Evolutionary conservation across 129 eudicot species (phyloP).

Genomic region (Mikania micrantha): DNA sequence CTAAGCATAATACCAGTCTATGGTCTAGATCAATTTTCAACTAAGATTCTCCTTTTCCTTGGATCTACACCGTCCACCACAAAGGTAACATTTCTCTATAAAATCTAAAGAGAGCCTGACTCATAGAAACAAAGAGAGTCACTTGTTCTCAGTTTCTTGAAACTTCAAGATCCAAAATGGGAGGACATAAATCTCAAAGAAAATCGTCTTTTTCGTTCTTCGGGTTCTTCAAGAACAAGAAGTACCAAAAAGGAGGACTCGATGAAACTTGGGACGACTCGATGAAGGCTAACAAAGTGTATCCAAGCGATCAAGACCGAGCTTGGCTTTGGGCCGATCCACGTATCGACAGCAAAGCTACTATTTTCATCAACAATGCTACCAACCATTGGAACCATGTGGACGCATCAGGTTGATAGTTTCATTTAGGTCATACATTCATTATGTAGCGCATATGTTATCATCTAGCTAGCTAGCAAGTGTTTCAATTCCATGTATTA

Average conservation of each 20-base stretch:
- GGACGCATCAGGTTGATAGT: constrained; percentile 10
- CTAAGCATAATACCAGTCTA: not conserved
- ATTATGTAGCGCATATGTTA: constrained; percentile 6
- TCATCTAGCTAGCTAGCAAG: not conserved
- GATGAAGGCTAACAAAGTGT: constrained; percentile 21
- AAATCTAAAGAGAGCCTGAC: not conserved
- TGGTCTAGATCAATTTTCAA: not conserved
- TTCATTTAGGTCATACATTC: not conserved
- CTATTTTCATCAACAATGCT: constrained; percentile 12
- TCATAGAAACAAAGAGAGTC: constrained; percentile 10
- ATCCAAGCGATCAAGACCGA: constrained; percentile 26
- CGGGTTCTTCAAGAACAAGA: constrained; percentile 5
- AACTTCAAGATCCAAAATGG: not conserved
- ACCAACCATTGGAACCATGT: constrained; percentile 27
- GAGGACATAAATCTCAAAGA: constrained; percentile 15
- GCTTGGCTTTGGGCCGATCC: constrained; percentile 29
- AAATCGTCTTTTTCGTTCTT: constrained; percentile 10
- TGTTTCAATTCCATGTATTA: not conserved
- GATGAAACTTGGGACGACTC: constrained; percentile 19
- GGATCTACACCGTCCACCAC: not conserved
- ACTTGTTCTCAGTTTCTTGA: not conserved
- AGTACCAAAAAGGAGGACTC: not conserved
- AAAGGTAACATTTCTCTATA: constrained; percentile 4
- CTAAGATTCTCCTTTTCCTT: not conserved
- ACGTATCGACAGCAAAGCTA: constrained; percentile 26